Conservation (phyloP, 495 filamentous ascomycete genomes). For the Neurospora tetraspora region DNA sequence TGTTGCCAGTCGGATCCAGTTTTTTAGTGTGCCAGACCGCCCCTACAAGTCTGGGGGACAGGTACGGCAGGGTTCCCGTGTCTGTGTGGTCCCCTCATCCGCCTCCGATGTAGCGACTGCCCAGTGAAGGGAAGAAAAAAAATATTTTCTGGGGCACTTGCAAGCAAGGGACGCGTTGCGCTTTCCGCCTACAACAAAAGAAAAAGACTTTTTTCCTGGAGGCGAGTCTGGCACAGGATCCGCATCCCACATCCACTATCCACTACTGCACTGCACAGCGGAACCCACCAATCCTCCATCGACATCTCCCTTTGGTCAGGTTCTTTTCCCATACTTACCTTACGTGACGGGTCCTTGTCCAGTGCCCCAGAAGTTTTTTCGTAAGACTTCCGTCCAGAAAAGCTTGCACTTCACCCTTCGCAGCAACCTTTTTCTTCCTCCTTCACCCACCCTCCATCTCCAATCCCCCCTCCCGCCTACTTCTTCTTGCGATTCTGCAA, state of each 20-base stretch:
- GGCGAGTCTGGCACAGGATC: neutral
- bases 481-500: neutral
- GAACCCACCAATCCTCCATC: neutral
- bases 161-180: neutral
- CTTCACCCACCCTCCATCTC: neutral
- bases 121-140: neutral
- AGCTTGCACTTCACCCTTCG: neutral
- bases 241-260: neutral
- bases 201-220: neutral
- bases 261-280: neutral
- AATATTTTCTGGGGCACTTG: neutral
- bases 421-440: neutral
- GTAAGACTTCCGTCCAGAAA: neutral
- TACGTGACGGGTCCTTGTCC: neutral
- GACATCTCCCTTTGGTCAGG: neutral
- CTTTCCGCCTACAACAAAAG: neutral
- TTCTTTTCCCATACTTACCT: neutral
- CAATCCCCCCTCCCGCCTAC: neutral
- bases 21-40: neutral
- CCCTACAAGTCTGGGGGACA: neutral
- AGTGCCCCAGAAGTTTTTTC: neutral
- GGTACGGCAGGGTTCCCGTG: neutral
- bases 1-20: neutral
- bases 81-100: neutral
- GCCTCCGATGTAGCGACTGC: neutral